Evolutionary conservation across 192 early-diverging fungal species (phyloP).

Genomic region (Oehlia diaphana): DNA sequence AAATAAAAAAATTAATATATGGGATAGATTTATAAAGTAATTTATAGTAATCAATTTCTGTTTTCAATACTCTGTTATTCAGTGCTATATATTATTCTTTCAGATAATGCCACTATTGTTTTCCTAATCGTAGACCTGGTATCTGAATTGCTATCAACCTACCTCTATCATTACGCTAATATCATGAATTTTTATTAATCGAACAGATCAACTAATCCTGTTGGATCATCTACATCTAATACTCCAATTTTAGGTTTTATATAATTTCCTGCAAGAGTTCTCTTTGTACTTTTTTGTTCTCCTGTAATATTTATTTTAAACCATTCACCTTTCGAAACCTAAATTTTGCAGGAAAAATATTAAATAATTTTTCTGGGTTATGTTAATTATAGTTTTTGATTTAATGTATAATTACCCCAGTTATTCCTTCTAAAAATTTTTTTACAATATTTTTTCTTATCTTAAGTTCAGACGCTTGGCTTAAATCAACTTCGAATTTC

Average conservation of each 20-base stretch:
- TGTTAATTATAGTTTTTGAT: not conserved
- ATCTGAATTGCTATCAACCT: too few relatives aligned
- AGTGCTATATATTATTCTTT: too few relatives aligned
- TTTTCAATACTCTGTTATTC: too few relatives aligned
- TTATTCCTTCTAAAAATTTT: conserved; percentile 10
- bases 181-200: not conserved
- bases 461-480: not conserved
- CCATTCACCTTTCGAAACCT: conserved; percentile 7
- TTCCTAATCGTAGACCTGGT: too few relatives aligned
- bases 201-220: not conserved
- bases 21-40: too few relatives aligned
- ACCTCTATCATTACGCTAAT: too few relatives aligned
- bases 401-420: not conserved
- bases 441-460: not conserved
- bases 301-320: conserved; percentile 1
- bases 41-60: too few relatives aligned
- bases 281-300: not conserved
- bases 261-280: not conserved
- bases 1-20: too few relatives aligned
- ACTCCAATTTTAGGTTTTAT: conserved; percentile 13
- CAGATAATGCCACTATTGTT: too few relatives aligned
- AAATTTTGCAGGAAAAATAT: not conserved
- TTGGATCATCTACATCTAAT: conserved; percentile 14
- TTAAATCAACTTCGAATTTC: conserved; percentile 1
- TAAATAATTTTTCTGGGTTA: too few relatives aligned